Base-by-base conservation (phyloP, 495 filamentous ascomycete species). In the Hypomontagnella submonticulosa region DNA sequence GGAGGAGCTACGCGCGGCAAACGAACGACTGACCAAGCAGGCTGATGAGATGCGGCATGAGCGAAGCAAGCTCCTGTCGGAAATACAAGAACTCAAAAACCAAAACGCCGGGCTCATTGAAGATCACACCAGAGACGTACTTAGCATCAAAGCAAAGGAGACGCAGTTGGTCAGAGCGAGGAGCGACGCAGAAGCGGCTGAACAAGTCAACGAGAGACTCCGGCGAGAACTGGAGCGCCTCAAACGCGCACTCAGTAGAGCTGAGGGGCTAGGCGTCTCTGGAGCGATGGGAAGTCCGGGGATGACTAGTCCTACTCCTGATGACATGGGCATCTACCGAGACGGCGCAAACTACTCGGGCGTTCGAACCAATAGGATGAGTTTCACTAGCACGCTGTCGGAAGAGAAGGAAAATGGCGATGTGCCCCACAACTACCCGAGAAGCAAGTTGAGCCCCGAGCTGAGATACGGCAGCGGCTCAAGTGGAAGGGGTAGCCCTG, bases 121-220 rank as follows among this genome's bases (percentile, higher is more conserved):
- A 78, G 95, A 98, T 67, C 94, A 97, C 71, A 99, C 96, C 1
- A 82, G 94, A 49, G 95, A 98, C 72, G 91, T 97, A 8, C 84
- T 99, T 16, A 92, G 91, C 66, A 93, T 98, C 76, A 97, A 97
- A 66, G 96, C 96, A 33, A 99, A 99, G 75, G 96, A 98, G 74
- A 97, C 96, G 4, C 96, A 99, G 70, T 83, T 99, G 6, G 93
- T 97, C 7, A 87, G 96, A 20, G 93, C 95, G 23, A 86, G 93
- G 13, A 89, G 88, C 68, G 96, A 99, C 63, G 90, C 90, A 42
- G 94, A 99, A 76, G 84, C 91, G 3, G 90, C 93, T 0, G 92
- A 97, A 74, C 87, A 90, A 61, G 88, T 86, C 46, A 91, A 92
- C 34, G 88, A 92, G 55, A 89, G 91, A 54, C 87, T 96, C 67